A percentile compares a stretch with the other conserved stretches of the same genome.
phyloP scores from a whole-genome alignment of 306 rosid species.

The Oxytropis ochrocephala region DNA sequence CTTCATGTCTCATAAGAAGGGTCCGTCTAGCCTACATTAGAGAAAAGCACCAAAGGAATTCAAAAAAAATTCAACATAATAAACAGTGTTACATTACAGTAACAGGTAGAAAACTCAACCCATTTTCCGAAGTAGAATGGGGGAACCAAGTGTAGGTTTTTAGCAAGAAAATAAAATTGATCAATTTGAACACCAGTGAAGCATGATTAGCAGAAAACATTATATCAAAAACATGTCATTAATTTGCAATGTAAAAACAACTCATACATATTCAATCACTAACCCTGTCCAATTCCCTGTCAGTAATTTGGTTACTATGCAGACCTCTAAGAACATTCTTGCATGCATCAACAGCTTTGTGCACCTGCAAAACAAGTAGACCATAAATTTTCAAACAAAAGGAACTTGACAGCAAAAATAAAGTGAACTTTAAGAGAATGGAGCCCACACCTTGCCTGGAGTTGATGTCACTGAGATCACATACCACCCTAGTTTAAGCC shows the following conservation, averaged over 20 bases:
- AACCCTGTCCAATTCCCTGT: constrained; percentile 97
- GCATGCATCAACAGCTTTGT: constrained; percentile 98
- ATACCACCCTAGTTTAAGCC: constrained; percentile 95
- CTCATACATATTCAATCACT: constrained; percentile 21
- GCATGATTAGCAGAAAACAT: background rate
- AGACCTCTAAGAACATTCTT: constrained; percentile 92
- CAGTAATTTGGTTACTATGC: constrained; percentile 83
- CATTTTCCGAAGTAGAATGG: constrained; percentile 1
- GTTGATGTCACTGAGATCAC: constrained; percentile 96
- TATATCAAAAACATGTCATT: background rate
- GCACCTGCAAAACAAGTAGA: constrained; percentile 53
- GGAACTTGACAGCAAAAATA: constrained; percentile 7
- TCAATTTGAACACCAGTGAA: background rate
- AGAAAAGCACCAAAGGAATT: constrained; percentile 14
- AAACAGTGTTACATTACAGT: background rate
- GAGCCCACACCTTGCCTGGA: constrained; percentile 73
- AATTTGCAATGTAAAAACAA: background rate
- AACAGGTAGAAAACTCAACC: background rate
- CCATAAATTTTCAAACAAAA: constrained; percentile 15
- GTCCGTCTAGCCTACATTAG: constrained; percentile 76
- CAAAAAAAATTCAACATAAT: constrained; percentile 1
- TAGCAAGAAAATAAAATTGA: background rate
- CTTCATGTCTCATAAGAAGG: constrained; percentile 95
- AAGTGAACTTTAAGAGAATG: constrained; percentile 15
- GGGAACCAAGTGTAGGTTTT: background rate